Evolutionary conservation across 1,284 basidiomycete species (phyloP).

Genomic region (Puccinia sorghi): DNA sequence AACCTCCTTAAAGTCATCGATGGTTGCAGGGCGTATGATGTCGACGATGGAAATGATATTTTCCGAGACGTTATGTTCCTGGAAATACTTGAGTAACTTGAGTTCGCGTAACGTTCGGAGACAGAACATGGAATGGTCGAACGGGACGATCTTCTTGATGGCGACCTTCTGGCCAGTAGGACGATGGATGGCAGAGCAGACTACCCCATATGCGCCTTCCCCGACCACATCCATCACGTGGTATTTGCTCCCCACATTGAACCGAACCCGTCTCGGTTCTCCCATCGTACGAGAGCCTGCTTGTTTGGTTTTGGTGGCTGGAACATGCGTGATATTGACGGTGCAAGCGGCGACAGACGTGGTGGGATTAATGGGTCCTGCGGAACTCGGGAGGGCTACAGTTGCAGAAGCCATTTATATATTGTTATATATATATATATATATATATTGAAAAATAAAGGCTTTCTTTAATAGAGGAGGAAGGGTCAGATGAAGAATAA

Average conservation of each 20-base stretch:
- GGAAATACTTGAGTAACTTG: constrained; percentile 61
- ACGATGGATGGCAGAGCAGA: constrained; percentile 59
- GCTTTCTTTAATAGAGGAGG: no score
- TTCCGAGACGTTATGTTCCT: constrained; percentile 70
- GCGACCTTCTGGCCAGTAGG: constrained; percentile 59
- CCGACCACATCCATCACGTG: constrained; percentile 60
- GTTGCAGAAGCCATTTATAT: no score
- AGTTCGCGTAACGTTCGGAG: constrained; percentile 81
- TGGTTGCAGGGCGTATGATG: constrained; percentile 83
- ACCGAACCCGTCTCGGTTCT: constrained; percentile 52
- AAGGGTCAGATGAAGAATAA: no score
- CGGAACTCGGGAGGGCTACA: no score
- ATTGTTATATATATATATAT: no score
- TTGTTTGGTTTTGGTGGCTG: not conserved
- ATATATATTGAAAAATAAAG: no score
- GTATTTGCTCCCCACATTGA: constrained; percentile 51
- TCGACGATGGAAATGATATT: constrained; percentile 78
- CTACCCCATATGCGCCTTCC: constrained; percentile 61
- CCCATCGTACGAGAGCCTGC: constrained; percentile 31
- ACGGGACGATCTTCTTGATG: constrained; percentile 70
- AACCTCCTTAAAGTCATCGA: constrained; percentile 91
- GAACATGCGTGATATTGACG: not conserved
- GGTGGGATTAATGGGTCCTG: not conserved
- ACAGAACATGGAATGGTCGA: constrained; percentile 85
- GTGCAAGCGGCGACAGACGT: not conserved